Base-by-base conservation (phyloP, 2,329 filamentous ascomycete species). In the Mollisiaceae sp. region DNA sequence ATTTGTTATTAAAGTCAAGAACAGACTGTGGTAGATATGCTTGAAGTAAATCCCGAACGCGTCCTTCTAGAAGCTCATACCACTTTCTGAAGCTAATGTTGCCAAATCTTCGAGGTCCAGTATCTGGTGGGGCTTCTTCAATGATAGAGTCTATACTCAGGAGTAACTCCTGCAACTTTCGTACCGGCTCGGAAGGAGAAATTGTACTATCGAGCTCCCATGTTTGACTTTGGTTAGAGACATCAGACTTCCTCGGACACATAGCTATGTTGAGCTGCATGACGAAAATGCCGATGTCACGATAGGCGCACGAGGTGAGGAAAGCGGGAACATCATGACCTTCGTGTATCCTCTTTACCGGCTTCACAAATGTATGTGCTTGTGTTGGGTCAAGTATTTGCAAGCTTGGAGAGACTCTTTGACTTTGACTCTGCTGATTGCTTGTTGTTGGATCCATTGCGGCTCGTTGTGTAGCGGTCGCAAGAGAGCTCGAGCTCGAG, bases 71-170 rank as follows among this genome's bases (percentile, higher is more conserved):
- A 36, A 93, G 79, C 57, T 85, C 81, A 76, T 90, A 86, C 94
- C 95, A 99, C 70, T 83, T 91, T 36, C 94, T 85, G 78, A 97
- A 99, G 73, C 91, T 94, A 55, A 92, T 82, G 76, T 99, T 99
- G 39, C 95, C 95, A 76, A 98, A 99, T 68, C 95, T 85, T 61
- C 94, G 85, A 20, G 94, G 94, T 15, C 94, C 94, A 8, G 88
- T 87, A 73, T 96, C 91, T 0, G 94, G 94, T 1, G 94, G 94
- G 0, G 89, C 91, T 74, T 94, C 88, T 18, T 90, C 86, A 59
- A 97, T 86, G 59, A 96, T 84, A 9, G 79, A 79, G 60, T 87
- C 85, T 15, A 96, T 81, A 58, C 82, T 85, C 6, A 82, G 79
- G 18, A 98, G 79, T 41, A 99, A 81, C 11, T 81, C 76, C 76